A percentile compares a stretch with the other conserved stretches of the same genome.
phyloP scores from a whole-genome alignment of 495 filamentous ascomycete genomes.

The Penicillium goetzii region DNA sequence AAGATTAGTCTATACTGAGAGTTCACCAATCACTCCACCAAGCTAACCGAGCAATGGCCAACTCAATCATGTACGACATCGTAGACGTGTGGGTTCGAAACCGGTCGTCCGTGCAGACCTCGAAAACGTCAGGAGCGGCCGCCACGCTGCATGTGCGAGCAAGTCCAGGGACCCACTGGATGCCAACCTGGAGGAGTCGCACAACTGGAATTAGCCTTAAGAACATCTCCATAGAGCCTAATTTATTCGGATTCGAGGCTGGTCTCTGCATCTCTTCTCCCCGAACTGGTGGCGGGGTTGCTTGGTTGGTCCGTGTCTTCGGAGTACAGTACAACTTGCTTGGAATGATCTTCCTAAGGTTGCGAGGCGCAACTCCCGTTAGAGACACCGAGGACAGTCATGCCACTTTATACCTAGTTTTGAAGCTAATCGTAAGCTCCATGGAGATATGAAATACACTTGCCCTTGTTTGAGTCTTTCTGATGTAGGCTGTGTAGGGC shows the following conservation, averaged over 20 bases:
- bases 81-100: not conserved
- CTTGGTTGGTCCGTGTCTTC: not conserved
- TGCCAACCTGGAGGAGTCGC: not conserved
- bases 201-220: constrained; percentile 7
- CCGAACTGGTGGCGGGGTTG: not conserved
- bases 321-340: no score
- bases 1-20: not conserved
- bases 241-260: no score
- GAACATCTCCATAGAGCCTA: not conserved
- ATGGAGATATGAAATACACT: no score
- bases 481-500: no score
- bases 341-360: no score
- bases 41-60: constrained; percentile 1
- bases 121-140: constrained; percentile 16
- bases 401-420: no score
- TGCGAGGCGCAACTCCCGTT: no score
- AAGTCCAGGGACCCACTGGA: constrained; percentile 22
- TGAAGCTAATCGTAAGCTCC: no score
- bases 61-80: constrained; percentile 20
- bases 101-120: constrained; percentile 27
- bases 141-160: constrained; percentile 19
- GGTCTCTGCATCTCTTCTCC: not conserved
- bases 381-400: no score
- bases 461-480: no score
- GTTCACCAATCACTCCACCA: no score